Evolutionary conservation across 495 filamentous ascomycete genomes (phyloP).

Genomic region (Talaromyces nanjingensis): DNA sequence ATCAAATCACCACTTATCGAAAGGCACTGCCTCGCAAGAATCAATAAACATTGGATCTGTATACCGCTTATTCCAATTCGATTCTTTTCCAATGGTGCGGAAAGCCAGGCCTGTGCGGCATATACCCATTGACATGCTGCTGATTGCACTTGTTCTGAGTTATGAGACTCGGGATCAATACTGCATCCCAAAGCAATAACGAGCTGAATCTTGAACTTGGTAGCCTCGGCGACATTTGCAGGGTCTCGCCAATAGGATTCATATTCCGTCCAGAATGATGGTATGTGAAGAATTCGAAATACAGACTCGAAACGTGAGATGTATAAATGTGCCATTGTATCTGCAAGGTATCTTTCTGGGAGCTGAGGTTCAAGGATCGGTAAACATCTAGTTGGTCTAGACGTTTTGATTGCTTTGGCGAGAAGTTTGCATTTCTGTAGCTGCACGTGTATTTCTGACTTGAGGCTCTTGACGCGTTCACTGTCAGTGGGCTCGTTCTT

Average conservation of each 20-base stretch:
- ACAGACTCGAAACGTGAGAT: not conserved
- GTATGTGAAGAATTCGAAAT: not conserved
- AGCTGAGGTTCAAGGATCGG: not conserved
- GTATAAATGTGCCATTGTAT: not conserved
- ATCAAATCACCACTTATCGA: not conserved
- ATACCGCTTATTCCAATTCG: not conserved
- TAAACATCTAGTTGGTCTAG: not conserved
- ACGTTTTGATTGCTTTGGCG: not conserved
- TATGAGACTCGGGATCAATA: not conserved
- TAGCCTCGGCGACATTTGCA: not conserved
- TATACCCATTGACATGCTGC: not conserved
- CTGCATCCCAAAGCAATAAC: not conserved
- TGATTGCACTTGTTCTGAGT: not conserved
- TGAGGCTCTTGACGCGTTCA: not conserved
- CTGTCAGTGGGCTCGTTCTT: not conserved
- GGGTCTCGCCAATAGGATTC: not conserved
- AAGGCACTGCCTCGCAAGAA: not conserved
- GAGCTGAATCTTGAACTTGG: not conserved
- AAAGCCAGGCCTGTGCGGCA: not conserved
- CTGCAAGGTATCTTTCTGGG: not conserved
- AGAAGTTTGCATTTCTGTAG: not conserved
- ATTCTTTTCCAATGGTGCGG: not conserved
- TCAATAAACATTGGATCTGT: not conserved
- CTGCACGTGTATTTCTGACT: not conserved
- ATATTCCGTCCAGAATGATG: not conserved